Evolutionary conservation across 2,329 filamentous ascomycete species (phyloP).

Genomic region (Cryphonectria nitschkei): DNA sequence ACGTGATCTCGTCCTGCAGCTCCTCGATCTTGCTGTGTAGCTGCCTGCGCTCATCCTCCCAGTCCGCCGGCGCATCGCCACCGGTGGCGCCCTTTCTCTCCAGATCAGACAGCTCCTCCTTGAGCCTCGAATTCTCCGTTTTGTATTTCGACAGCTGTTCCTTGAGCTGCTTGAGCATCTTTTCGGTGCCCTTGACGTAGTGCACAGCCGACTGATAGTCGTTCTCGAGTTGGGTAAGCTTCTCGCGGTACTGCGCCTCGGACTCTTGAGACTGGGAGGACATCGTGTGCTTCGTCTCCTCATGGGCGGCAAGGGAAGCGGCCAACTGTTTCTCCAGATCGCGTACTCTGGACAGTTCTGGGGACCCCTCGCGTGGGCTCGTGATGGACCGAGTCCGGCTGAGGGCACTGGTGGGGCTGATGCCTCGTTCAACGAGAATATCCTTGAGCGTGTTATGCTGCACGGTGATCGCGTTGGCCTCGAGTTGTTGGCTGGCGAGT

Average conservation of each 20-base stretch:
- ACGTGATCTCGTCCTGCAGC: constrained; percentile 70
- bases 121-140: constrained; percentile 79
- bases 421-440: constrained; percentile 84
- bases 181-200: constrained; percentile 97
- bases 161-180: constrained; percentile 99
- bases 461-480: constrained; percentile 90
- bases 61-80: constrained; percentile 59
- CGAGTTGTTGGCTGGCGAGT: constrained; percentile 83
- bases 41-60: constrained; percentile 73
- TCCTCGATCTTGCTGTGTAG: constrained; percentile 71
- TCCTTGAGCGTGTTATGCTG: constrained; percentile 94
- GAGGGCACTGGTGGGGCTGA: constrained; percentile 71
- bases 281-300: constrained; percentile 79
- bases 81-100: constrained; percentile 53
- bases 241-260: constrained; percentile 89
- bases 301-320: constrained; percentile 75
- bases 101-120: constrained; percentile 75
- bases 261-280: constrained; percentile 82
- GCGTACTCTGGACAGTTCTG: constrained; percentile 76
- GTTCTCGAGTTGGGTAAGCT: constrained; percentile 89
- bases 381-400: constrained; percentile 73
- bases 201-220: constrained; percentile 98
- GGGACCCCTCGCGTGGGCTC: constrained; percentile 76
- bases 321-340: constrained; percentile 90
- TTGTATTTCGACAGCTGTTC: constrained; percentile 95